A percentile compares a stretch with the other conserved stretches of the same genome.
Conservation (phyloP, 73 alveolate genomes). For the Paramecium sexaurelia region DNA sequence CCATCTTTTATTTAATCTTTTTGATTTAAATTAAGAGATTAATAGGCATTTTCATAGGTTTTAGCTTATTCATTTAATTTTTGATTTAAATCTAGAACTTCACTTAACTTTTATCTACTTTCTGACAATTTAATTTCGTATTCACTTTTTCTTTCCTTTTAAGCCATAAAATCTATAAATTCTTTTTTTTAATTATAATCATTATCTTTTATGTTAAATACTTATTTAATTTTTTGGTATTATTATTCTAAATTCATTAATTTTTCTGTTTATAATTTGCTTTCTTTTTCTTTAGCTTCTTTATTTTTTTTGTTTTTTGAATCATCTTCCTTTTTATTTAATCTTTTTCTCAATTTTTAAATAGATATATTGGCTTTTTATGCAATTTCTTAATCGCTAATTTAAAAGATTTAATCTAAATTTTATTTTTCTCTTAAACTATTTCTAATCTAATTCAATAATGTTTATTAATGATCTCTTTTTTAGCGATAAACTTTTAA, state of each 20-base stretch:
- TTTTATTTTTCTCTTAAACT: background rate
- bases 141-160: slow-evolving; percentile 20
- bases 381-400: background rate
- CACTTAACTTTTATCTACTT: background rate
- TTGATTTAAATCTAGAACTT: background rate
- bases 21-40: background rate
- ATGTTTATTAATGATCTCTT: background rate
- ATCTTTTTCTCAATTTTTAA: background rate
- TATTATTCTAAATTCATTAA: background rate
- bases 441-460: background rate
- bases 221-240: background rate
- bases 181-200: background rate
- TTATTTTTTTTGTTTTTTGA: background rate
- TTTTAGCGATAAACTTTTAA: background rate
- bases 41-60: slow-evolving; percentile 35
- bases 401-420: background rate
- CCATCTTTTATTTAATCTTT: background rate
- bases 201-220: background rate
- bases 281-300: background rate
- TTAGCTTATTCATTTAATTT: slow-evolving; percentile 13
- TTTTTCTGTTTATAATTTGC: background rate
- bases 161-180: slow-evolving; percentile 28
- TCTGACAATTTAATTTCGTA: background rate
- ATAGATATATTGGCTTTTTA: background rate
- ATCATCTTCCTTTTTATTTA: background rate